Conservation (phyloP, 2,329 filamentous ascomycete genomes). For the Davidsoniella australis region DNA sequence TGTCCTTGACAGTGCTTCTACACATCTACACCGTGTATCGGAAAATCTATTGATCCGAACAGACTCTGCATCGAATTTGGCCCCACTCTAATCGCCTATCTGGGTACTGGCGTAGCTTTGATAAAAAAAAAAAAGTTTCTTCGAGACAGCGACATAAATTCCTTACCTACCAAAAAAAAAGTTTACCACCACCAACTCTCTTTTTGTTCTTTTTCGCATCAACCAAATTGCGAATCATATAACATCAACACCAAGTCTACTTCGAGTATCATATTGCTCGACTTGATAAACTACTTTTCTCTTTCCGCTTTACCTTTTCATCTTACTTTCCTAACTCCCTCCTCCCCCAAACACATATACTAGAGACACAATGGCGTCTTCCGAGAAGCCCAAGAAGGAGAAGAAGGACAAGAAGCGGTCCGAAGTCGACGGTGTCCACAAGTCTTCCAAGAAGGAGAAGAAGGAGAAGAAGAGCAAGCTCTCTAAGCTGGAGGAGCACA, state of each 20-base stretch:
- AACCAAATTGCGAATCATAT: no score
- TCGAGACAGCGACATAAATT: background rate
- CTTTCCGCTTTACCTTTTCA: background rate
- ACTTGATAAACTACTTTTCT: no score
- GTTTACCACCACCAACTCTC: background rate
- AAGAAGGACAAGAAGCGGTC: constrained; percentile 41
- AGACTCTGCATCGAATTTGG: constrained; percentile 7
- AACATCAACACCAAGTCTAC: no score
- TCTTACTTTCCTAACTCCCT: background rate
- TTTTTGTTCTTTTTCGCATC: background rate
- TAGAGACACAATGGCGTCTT: constrained; percentile 23
- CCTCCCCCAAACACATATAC: background rate
- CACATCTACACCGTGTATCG: background rate
- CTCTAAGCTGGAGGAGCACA: constrained; percentile 55
- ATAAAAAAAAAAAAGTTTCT: constrained; percentile 13
- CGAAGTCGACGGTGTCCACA: constrained; percentile 39
- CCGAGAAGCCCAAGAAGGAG: constrained; percentile 31
- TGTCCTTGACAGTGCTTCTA: background rate
- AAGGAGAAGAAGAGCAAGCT: constrained; percentile 40
- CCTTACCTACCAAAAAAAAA: background rate
- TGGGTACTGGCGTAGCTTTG: constrained; percentile 10
- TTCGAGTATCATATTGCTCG: no score
- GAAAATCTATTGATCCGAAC: constrained; percentile 4
- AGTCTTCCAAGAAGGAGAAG: constrained; percentile 42
- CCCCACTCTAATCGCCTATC: constrained; percentile 12